These are phyloP conservation scores for Russula compacta DNA, from an alignment of 768 basidiomycete species.

Conservation along the genomic window DNA sequence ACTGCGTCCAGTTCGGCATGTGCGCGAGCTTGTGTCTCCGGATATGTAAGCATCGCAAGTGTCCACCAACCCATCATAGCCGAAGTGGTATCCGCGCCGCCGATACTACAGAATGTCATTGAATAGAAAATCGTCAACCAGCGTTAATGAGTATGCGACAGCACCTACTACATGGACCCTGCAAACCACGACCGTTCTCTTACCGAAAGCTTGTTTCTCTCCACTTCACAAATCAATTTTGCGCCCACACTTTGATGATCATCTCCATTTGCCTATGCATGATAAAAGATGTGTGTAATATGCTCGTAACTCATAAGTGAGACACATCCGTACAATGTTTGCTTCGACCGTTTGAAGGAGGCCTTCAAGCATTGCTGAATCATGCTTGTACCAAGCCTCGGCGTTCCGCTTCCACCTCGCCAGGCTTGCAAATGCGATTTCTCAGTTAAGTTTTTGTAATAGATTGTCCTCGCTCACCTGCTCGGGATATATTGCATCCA, in stretches of 20 bases:
- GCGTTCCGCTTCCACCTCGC: too few species aligned
- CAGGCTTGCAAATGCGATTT: too few species aligned
- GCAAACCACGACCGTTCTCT: constrained; percentile 5
- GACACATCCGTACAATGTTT: too few species aligned
- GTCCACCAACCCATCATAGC: not conserved
- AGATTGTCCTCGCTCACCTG: not conserved
- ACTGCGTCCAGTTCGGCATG: constrained; percentile 5
- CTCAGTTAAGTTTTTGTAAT: not conserved
- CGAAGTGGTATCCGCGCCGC: not conserved
- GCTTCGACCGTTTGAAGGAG: too few species aligned
- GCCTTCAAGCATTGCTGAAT: too few species aligned
- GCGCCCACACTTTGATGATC: not conserved
- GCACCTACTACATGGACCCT: constrained; percentile 1
- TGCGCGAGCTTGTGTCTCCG: not conserved
- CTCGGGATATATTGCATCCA: constrained; percentile 9
- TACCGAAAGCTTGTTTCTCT: not conserved
- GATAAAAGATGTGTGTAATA: not conserved
- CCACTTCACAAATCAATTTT: not conserved
- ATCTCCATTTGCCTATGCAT: not conserved
- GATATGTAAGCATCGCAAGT: not conserved
- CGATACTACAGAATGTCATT: not conserved
- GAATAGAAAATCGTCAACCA: not conserved
- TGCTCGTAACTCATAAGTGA: too few species aligned
- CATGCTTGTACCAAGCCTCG: too few species aligned
- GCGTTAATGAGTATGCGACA: not conserved